phyloP scores from a whole-genome alignment of 2,329 filamentous ascomycete species.

The Pseudonectria foliicola region DNA sequence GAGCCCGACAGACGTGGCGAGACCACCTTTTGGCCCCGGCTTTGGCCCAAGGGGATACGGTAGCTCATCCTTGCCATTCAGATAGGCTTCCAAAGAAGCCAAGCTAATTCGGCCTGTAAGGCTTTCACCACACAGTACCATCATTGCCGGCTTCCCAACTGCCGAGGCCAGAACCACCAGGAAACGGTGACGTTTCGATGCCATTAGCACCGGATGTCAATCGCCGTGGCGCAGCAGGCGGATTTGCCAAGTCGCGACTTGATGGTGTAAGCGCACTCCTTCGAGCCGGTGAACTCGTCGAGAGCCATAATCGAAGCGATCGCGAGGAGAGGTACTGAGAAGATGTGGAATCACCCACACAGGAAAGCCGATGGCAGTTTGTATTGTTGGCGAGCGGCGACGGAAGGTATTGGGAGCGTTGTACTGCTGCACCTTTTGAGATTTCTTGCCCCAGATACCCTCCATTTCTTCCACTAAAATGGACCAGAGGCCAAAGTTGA shows the following conservation, averaged over 20 bases:
- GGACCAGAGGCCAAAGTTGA: constrained; percentile 1
- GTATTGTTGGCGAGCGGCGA: neutral
- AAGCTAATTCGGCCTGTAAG: constrained; percentile 26
- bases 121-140: constrained; percentile 21
- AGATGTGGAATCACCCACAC: neutral
- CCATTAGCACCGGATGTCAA: constrained; percentile 17
- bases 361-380: neutral
- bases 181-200: constrained; percentile 27
- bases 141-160: constrained; percentile 25
- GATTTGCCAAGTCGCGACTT: constrained; percentile 26
- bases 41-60: constrained; percentile 28
- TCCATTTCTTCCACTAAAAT: constrained; percentile 3
- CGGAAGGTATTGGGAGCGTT: constrained; percentile 1
- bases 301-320: constrained; percentile 29
- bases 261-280: constrained; percentile 55
- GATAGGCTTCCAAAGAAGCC: constrained; percentile 9
- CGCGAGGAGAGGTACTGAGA: constrained; percentile 5
- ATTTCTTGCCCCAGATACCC: constrained; percentile 5
- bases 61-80: constrained; percentile 19
- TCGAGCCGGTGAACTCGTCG: constrained; percentile 52
- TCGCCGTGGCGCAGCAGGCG: constrained; percentile 11
- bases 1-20: constrained; percentile 20
- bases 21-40: constrained; percentile 15
- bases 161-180: constrained; percentile 23
- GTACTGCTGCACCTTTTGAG: neutral